These are phyloP conservation scores for Flaveria bidentis DNA, from an alignment of 129 eudicot species.

Conservation along the genomic window DNA sequence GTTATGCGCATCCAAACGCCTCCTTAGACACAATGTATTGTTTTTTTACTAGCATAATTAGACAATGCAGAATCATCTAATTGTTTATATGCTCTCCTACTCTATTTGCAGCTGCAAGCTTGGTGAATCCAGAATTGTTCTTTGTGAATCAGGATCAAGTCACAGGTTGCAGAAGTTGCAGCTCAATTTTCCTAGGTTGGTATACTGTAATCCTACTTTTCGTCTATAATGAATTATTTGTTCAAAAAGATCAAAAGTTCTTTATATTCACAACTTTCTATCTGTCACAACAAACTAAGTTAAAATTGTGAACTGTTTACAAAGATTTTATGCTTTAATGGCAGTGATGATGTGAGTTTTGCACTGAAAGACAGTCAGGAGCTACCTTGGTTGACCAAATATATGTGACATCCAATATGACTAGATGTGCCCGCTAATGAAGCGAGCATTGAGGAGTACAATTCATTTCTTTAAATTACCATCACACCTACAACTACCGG, in stretches of 20 bases:
- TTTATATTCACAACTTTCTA: background rate
- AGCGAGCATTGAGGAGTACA: slow-evolving; percentile 8
- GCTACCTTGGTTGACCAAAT: slow-evolving; percentile 88
- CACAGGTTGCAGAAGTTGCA: slow-evolving; percentile 95
- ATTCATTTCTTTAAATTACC: slow-evolving; percentile 5
- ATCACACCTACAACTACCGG: slow-evolving; percentile 17
- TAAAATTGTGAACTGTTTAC: background rate
- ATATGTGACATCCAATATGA: slow-evolving; percentile 44
- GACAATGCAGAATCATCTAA: slow-evolving; percentile 15
- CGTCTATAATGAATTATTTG: background rate
- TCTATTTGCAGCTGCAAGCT: slow-evolving; percentile 77
- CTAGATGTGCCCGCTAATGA: background rate
- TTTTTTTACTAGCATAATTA: background rate
- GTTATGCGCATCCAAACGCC: background rate
- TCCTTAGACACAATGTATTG: background rate
- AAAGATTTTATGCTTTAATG: slow-evolving; percentile 6
- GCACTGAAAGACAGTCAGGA: slow-evolving; percentile 92
- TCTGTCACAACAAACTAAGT: background rate
- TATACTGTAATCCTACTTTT: slow-evolving; percentile 5
- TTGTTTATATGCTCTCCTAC: background rate
- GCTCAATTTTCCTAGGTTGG: slow-evolving; percentile 94
- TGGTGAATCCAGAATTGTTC: slow-evolving; percentile 81
- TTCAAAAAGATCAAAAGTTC: background rate
- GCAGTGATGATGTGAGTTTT: slow-evolving; percentile 94
- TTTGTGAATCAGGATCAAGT: slow-evolving; percentile 83